Conservation (phyloP, 495 filamentous ascomycete genomes). For the Podospora pseudopauciseta region DNA sequence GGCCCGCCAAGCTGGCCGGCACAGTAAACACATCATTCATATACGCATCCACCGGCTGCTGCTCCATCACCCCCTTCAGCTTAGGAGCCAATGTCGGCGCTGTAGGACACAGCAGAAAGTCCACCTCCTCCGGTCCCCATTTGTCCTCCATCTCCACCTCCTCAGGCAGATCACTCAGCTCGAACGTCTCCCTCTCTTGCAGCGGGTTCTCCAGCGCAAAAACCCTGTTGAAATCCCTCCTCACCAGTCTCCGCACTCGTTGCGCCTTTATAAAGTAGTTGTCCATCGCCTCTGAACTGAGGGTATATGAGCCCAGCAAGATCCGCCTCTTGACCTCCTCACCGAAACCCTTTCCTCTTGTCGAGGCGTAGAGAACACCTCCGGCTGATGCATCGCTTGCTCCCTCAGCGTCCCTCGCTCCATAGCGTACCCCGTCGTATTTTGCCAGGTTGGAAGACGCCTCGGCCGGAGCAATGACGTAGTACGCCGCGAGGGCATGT, state of each 20-base stretch:
- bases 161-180: slow-evolving; percentile 46
- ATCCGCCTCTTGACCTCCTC: slow-evolving; percentile 82
- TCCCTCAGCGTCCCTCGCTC: slow-evolving; percentile 35
- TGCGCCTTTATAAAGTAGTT: slow-evolving; percentile 98
- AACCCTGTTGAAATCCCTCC: slow-evolving; percentile 75
- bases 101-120: slow-evolving; percentile 85
- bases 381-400: slow-evolving; percentile 35
- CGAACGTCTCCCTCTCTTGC: slow-evolving; percentile 41
- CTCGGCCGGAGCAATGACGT: slow-evolving; percentile 90
- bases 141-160: slow-evolving; percentile 41
- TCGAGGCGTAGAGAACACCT: slow-evolving; percentile 67
- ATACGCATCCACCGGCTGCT: slow-evolving; percentile 52
- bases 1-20: slow-evolving; percentile 85
- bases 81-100: slow-evolving; percentile 72
- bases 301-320: slow-evolving; percentile 81
- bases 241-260: slow-evolving; percentile 76
- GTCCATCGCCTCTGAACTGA: slow-evolving; percentile 86
- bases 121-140: slow-evolving; percentile 57
- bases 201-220: slow-evolving; percentile 70
- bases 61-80: slow-evolving; percentile 49
- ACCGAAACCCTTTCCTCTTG: slow-evolving; percentile 71
- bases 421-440: slow-evolving; percentile 94
- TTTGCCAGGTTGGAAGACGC: slow-evolving; percentile 96
- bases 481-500: slow-evolving; percentile 87
- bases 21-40: slow-evolving; percentile 95